Base-by-base conservation (phyloP, 768 basidiomycete species). In the Hygrocybe punicea region DNA sequence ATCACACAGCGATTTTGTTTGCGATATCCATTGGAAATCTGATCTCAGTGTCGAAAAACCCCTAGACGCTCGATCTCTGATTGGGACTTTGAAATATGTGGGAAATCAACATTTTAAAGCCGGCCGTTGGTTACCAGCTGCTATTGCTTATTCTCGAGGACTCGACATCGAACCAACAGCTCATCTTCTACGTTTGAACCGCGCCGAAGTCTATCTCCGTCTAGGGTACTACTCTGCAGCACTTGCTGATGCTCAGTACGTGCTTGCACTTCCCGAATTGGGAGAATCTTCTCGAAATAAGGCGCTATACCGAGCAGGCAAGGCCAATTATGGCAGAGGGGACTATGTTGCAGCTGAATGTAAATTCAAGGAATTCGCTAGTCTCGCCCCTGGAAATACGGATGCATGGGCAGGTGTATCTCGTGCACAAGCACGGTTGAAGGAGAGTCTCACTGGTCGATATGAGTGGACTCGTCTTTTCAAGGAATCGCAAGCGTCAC, bases 71-170 rank as follows among this genome's bases (percentile, higher is more conserved):
- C 49, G 6, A 37, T 25, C 49, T 6, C 49, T 34, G 49, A 37
- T 24, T n/a, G 35, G 7, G 29, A 37, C 49, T 23, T 21, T 11
- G 24, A 25, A 25, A 25, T 33, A 4, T 13, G 6, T 51, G 29
- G 49, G 49, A 29, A 51, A 51, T 25, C 49, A 34, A 25, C 49
- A 51, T 51, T 51, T 51, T 25, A 51, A 51, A 21, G 25, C 25
- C 13, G 25, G 49, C 8, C 35, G 29, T 11, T 25, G 17, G 29
- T 25, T 51, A 14, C 49, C 49, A 5, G 49, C 49, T n/a, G 49
- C 49, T 23, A 14, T 51, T 21, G 49, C 49, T 34, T 51, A 51
- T 24, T 29, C 49, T 4, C 19, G 35, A 33, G 49, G 49, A 37
- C 7, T 51, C 13, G 49, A 34, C 24, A 16, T 51, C 49, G 4